Base-by-base conservation (phyloP, 768 basidiomycete species). In the Tubosaeta sp. region DNA sequence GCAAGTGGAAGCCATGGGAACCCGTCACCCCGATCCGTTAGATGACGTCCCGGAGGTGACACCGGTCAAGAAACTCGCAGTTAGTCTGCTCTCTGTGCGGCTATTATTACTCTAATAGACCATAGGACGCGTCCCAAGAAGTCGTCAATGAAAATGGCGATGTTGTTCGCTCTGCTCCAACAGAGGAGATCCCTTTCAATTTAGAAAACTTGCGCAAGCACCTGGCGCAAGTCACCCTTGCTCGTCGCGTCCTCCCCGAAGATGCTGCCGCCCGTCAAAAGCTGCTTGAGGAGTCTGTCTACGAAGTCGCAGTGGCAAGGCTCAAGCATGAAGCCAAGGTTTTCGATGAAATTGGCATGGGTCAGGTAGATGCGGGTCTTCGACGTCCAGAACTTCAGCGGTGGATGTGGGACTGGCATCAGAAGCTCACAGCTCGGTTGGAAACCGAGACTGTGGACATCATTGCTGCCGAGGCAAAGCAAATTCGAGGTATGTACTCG, bases 381-480 rank as follows among this genome's bases (percentile, higher is more conserved):
- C 73, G 71, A 39, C 68, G 72, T 25, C 70, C 71, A 14, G 76
- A 81, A 55, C 70, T 94, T 22, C 82, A 84, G 56, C 66, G 70
- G 35, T 87, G 86, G 87, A 90, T 95, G 88, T 91, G 87, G 86
- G 71, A 80, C 7, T 95, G 92, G 92, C 86, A 92, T 59, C 59
- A 68, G 16, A 76, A 77, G 54, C 74, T 94, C n/a, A 67, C 73
- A 25, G 63, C 43, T 4, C 73, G 80, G 6, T 66, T 87, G 6
- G 71, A 74, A 46, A 60, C 67, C 1, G 84, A 85, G 56, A 77
- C 87, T 19, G 61, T 67, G 12, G 69, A 69, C 9, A 75, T 87
- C 16, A 49, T 68, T 2, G 54, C 61, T 13, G 56, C 69, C 9
- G 81, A 80, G 55, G 56, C 52, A 0, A 57, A 62, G 44, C 55